Percentiles rank a stretch among this genome's conserved stretches.
Conservation (phyloP, 2,329 filamentous ascomycete species). For the Botryotinia calthae region DNA sequence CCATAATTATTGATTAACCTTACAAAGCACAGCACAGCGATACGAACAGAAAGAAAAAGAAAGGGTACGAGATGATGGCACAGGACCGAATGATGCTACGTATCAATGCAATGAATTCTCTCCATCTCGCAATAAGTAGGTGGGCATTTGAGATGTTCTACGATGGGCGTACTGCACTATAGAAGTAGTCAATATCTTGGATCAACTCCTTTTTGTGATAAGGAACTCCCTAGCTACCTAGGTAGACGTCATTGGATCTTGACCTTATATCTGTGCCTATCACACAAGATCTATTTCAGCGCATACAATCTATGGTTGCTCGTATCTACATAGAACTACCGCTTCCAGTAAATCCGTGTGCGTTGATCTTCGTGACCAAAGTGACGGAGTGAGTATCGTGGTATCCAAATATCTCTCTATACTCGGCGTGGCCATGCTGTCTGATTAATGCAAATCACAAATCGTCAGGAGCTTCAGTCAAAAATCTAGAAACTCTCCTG, state of each 20-base stretch:
- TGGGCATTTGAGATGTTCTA: not conserved
- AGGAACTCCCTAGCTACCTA: not conserved
- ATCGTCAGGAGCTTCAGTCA: not conserved
- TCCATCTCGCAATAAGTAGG: not conserved
- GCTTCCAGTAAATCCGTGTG: not conserved
- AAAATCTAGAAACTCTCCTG: not conserved
- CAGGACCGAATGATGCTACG: not conserved
- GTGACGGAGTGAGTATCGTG: not conserved
- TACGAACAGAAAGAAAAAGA: not conserved
- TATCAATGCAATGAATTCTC: not conserved
- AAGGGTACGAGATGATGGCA: not conserved
- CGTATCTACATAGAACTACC: not conserved
- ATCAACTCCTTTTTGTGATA: not conserved
- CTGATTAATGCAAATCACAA: not conserved
- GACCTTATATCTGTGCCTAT: not conserved
- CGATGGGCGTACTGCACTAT: too few species aligned
- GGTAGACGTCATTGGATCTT: not conserved
- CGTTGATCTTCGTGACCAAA: not conserved
- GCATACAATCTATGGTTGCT: not conserved
- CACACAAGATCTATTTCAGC: not conserved
- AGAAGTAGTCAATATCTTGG: not conserved
- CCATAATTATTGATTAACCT: not conserved
- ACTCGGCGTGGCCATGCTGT: not conserved
- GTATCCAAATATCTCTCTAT: not conserved
- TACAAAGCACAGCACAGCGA: constrained; percentile 8